Percentiles rank a stretch among this genome's conserved stretches.
Conservation (phyloP, 371 early-diverging fungal species). For the Funneliformis caledonium region DNA sequence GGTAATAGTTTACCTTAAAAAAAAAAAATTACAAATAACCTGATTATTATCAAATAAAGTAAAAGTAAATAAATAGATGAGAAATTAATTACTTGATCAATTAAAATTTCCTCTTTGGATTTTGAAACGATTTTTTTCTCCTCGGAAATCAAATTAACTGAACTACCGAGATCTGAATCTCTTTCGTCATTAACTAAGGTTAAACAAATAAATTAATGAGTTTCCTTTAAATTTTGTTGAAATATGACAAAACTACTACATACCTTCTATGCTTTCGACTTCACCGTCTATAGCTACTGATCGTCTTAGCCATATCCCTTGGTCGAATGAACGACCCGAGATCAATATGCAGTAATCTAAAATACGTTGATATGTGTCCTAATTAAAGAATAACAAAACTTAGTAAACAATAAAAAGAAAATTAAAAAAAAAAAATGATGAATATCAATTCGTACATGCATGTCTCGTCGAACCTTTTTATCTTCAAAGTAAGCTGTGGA, state of each 20-base stretch:
- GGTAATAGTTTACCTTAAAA: slow-evolving; percentile 40
- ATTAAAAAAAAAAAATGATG: background rate
- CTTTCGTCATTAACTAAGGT: slow-evolving; percentile 2
- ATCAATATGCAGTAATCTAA: slow-evolving; percentile 79
- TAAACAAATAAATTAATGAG: background rate
- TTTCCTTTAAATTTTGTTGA: background rate
- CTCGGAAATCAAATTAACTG: slow-evolving; percentile 44
- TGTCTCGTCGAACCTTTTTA: slow-evolving; percentile 66
- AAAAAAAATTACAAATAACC: slow-evolving; percentile 40
- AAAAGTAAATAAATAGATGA: background rate
- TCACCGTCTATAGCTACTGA: slow-evolving; percentile 45
- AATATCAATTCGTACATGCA: slow-evolving; percentile 49
- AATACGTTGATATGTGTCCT: slow-evolving; percentile 70
- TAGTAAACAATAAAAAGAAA: slow-evolving; percentile 10
- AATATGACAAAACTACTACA: background rate
- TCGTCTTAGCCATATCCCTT: slow-evolving; percentile 72
- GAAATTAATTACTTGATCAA: slow-evolving; percentile 47
- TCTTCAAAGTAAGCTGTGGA: slow-evolving; percentile 62
- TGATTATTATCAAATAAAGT: background rate
- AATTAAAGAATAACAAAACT: slow-evolving; percentile 23
- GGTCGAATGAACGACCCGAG: slow-evolving; percentile 78
- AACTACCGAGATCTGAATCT: slow-evolving; percentile 12
- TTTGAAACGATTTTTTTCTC: slow-evolving; percentile 49
- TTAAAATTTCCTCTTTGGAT: slow-evolving; percentile 56
- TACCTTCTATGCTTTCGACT: slow-evolving; percentile 39